Evolutionary conservation across 108 stramenopile species (phyloP).

Genomic region (Pseudonitzschia multiseries): DNA sequence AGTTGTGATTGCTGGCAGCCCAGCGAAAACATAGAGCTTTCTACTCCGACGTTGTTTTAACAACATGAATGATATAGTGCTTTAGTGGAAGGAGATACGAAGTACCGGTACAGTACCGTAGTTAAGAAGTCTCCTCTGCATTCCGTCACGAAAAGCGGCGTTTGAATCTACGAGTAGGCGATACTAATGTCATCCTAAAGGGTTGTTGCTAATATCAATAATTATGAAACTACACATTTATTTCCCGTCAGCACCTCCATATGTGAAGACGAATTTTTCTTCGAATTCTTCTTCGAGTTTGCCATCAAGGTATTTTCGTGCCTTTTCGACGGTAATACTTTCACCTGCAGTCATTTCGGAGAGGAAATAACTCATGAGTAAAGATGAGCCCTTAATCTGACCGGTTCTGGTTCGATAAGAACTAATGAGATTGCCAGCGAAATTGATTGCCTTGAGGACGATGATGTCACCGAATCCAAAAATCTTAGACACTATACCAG

Average conservation of each 20-base stretch:
- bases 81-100: too few relatives aligned
- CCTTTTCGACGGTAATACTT: background rate
- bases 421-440: too few relatives aligned
- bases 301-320: background rate
- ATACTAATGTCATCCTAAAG: too few relatives aligned
- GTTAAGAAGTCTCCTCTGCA: too few relatives aligned
- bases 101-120: too few relatives aligned
- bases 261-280: background rate
- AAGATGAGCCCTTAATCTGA: constrained; percentile 15
- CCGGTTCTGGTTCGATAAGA: constrained; percentile 19
- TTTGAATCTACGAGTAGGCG: too few relatives aligned
- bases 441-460: background rate
- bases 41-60: too few relatives aligned
- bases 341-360: constrained; percentile 11
- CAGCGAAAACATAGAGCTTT: too few relatives aligned
- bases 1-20: too few relatives aligned
- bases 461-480: background rate
- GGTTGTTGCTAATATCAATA: background rate
- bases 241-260: background rate
- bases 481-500: background rate
- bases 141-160: too few relatives aligned
- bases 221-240: background rate
- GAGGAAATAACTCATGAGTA: constrained; percentile 15
- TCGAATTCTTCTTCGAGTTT: constrained; percentile 11
- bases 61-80: too few relatives aligned